Base-by-base conservation (phyloP, 257 asterid species). In the Solanum verrucosum region DNA sequence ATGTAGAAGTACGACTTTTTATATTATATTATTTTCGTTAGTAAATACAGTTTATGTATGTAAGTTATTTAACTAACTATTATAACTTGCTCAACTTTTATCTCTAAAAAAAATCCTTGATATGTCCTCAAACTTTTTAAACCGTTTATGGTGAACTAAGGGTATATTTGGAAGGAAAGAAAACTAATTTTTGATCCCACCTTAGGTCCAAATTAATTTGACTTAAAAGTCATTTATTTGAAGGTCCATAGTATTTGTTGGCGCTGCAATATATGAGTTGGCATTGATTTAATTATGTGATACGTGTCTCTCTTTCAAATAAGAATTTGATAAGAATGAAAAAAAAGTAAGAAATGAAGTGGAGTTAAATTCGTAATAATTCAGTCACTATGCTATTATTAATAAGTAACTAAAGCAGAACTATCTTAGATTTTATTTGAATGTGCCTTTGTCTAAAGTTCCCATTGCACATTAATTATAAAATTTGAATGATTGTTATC, bases 331-430 rank as follows among this genome's bases (percentile, higher is more conserved):
- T 13, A 46, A 46, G 18, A 46, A 46, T 13, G 52, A 0, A 52
- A 16, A 46, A 5, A 56, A 56, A 52, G 9, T 52, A 52, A 44
- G 16, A 44, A 13, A 46, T 6, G 63, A 6, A 52, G 1, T 16
- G 23, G 0, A 52, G 10, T 52, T 0, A 52, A 18, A 52, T 52
- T 0, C n/a, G 4, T 0, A 6, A 52, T 52, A 52, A 18, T 52
- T 52, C 2, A 2, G 1, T 18, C 0, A 0, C 4, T 2, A 18
- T 18, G 23, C 0, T 52, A 52, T 52, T 52, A 10, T 52, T 18
- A 52, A 16, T 52, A 52, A 18, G 9, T 1, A 52, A 52, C 60
- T 16, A 52, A 16, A 52, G 3, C 4, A 52, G 0, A 52, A 16
- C 23, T 16, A 52, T 52, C 63, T 52, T 52, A 44, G 8, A 52